Evolutionary conservation across 2,329 filamentous ascomycete genomes (phyloP).

Genomic region (Geosmithia morbida): DNA sequence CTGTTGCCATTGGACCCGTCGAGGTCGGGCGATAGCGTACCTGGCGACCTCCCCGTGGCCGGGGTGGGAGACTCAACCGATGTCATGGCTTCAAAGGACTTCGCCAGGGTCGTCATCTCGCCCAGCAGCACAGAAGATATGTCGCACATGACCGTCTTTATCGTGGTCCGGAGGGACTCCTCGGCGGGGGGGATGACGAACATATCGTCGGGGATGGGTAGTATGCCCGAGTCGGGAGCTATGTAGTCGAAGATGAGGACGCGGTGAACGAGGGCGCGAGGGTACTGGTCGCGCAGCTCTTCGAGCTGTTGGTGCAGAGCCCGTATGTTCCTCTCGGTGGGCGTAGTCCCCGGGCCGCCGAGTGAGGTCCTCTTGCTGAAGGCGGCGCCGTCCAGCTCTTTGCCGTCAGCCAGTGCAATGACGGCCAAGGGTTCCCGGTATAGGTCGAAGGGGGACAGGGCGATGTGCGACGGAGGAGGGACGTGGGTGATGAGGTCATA

Average conservation of each 20-base stretch:
- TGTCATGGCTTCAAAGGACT: conserved; percentile 56
- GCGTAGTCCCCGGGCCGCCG: conserved; percentile 32
- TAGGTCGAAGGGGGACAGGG: conserved; percentile 77
- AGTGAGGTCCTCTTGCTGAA: conserved; percentile 40
- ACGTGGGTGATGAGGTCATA: conserved; percentile 76
- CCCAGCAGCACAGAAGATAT: conserved; percentile 60
- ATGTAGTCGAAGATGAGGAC: conserved; percentile 68
- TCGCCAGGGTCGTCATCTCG: conserved; percentile 62
- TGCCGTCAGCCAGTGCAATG: conserved; percentile 72
- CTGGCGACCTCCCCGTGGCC: conserved; percentile 18
- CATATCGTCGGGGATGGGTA: conserved; percentile 52
- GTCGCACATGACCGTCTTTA: conserved; percentile 70
- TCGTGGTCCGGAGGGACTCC: conserved; percentile 60
- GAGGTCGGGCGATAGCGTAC: conserved; percentile 25
- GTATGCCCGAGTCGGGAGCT: conserved; percentile 27
- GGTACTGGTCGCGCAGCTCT: conserved; percentile 55
- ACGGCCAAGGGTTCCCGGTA: conserved; percentile 75
- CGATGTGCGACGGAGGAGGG: conserved; percentile 64
- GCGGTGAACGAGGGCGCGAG: conserved; percentile 63
- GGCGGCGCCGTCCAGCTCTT: conserved; percentile 43
- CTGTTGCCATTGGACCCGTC: conserved; percentile 19
- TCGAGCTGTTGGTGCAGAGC: conserved; percentile 54
- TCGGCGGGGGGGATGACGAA: conserved; percentile 54
- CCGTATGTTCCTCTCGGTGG: conserved; percentile 41
- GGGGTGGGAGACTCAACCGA: conserved; percentile 65